Percentiles rank a stretch among this genome's conserved stretches.
Evolutionary conservation across 2,329 filamentous ascomycete genomes (phyloP).

Genomic region (Eurotiales sp.): DNA sequence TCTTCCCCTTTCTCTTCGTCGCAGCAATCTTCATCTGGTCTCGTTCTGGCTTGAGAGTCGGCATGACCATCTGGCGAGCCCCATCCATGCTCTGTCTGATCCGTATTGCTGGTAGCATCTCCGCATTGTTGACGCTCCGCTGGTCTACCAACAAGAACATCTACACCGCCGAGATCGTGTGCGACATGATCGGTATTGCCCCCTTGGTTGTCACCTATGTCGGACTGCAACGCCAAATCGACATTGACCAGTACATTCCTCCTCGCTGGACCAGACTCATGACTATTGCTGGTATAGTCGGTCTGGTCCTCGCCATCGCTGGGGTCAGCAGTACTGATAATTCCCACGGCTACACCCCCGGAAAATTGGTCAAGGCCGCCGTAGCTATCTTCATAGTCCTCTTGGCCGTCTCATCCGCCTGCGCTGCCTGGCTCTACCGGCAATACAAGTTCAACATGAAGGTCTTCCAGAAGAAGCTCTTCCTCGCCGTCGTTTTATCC

Average conservation of each 20-base stretch:
- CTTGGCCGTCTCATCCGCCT: slow-evolving; percentile 17
- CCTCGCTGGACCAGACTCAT: too few species aligned
- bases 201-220: slow-evolving; percentile 26
- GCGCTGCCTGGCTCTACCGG: slow-evolving; percentile 17
- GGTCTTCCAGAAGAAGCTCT: slow-evolving; percentile 25
- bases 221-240: slow-evolving; percentile 25
- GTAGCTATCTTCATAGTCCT: slow-evolving; percentile 25
- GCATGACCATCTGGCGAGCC: slow-evolving; percentile 28
- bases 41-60: slow-evolving; percentile 23
- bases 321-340: slow-evolving; percentile 18
- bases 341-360: slow-evolving; percentile 6
- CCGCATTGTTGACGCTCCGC: slow-evolving; percentile 22
- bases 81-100: slow-evolving; percentile 26
- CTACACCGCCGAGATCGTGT: slow-evolving; percentile 23
- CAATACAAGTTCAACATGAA: slow-evolving; percentile 13
- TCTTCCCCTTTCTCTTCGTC: slow-evolving; percentile 25
- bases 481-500: slow-evolving; percentile 24
- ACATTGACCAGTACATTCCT: too few species aligned
- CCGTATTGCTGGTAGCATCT: slow-evolving; percentile 26
- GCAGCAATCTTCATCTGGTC: slow-evolving; percentile 26
- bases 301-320: slow-evolving; percentile 24
- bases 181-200: slow-evolving; percentile 27
- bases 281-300: slow-evolving; percentile 20
- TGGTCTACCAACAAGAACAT: slow-evolving; percentile 19
- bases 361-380: slow-evolving; percentile 19